Conservation (phyloP, 345 rosid species). For the Corymbia maculata region DNA sequence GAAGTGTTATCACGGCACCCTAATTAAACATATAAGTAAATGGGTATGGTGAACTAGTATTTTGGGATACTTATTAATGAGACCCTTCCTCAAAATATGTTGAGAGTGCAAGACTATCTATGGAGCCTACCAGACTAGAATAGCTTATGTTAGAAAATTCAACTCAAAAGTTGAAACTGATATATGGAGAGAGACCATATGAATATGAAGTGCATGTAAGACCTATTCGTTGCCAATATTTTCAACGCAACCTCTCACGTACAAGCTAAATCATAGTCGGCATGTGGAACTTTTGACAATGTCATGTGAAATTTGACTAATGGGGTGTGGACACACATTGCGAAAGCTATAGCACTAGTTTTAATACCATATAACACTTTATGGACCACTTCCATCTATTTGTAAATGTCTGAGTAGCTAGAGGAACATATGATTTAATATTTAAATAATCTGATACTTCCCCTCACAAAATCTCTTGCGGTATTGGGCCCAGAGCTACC, state of each 20-base stretch:
- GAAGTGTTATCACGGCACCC: too few species aligned
- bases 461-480: not conserved
- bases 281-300: not conserved
- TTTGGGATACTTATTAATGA: too few species aligned
- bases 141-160: not conserved
- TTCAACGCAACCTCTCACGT: too few species aligned
- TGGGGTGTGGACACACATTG: not conserved
- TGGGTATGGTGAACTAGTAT: not conserved
- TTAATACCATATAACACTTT: not conserved
- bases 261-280: not conserved
- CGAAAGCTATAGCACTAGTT: too few species aligned
- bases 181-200: not conserved
- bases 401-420: fast-evolving
- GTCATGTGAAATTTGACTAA: not conserved
- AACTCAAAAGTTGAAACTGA: too few species aligned
- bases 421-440: too few species aligned
- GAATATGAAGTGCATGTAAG: not conserved
- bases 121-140: not conserved
- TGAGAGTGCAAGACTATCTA: not conserved
- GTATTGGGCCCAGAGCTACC: not conserved
- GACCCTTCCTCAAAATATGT: not conserved
- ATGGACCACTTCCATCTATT: too few species aligned
- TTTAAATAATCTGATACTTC: too few species aligned
- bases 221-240: too few species aligned
- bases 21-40: not conserved